Evolutionary conservation across 768 basidiomycete genomes (phyloP).

Genomic region (Neoboletus magnificus): DNA sequence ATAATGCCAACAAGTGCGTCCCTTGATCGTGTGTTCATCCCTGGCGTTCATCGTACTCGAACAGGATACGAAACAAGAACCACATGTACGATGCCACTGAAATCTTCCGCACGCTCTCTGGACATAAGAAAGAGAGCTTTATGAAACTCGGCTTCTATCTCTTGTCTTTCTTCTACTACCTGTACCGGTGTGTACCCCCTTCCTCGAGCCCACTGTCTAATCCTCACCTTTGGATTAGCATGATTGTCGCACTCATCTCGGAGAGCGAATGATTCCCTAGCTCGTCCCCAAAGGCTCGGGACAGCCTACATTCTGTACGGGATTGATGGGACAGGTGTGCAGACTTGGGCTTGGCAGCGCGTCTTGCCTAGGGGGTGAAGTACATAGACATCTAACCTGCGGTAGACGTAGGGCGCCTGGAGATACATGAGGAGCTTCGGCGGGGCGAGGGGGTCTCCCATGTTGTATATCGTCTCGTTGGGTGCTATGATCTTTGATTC

Average conservation of each 20-base stretch:
- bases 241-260: slow-evolving; percentile 85
- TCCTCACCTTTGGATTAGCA: slow-evolving; percentile 41
- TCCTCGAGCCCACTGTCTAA: not conserved
- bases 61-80: slow-evolving; percentile 84
- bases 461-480: slow-evolving; percentile 18
- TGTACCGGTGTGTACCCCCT: slow-evolving; percentile 65
- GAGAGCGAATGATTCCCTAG: slow-evolving; percentile 53
- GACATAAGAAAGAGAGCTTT: slow-evolving; percentile 96
- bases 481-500: slow-evolving; percentile 20
- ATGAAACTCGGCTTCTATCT: slow-evolving; percentile 94
- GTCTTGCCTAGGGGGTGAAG: slow-evolving; percentile 6
- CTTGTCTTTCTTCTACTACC: slow-evolving; percentile 88
- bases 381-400: slow-evolving; percentile 20
- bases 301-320: not conserved
- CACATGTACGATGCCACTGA: slow-evolving; percentile 99
- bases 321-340: not conserved
- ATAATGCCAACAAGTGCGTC: slow-evolving; percentile 91
- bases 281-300: not conserved
- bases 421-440: slow-evolving; percentile 12
- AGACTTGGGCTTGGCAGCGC: not conserved
- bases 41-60: not conserved
- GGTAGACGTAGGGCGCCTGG: slow-evolving; percentile 7
- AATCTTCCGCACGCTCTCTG: slow-evolving; percentile 91
- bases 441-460: slow-evolving; percentile 3
- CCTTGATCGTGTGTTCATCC: not conserved